Evolutionary conservation across 495 filamentous ascomycete species (phyloP), one percentile per base, ranked within the genome.

Genomic region (Talaromyces wortmannii): DNA sequence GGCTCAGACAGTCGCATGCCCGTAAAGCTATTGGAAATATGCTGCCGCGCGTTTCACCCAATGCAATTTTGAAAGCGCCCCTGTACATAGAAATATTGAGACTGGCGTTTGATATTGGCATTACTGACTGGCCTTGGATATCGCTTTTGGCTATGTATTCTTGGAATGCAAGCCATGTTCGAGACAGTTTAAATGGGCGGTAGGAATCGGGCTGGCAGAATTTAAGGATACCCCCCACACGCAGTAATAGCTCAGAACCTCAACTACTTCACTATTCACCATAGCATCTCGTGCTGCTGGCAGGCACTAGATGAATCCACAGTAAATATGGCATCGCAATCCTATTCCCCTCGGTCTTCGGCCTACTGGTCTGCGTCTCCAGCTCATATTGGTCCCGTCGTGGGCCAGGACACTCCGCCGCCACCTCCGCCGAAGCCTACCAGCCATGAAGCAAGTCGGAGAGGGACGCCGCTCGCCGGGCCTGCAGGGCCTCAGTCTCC

Each of bases 391-490:
- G 16, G 56, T 45, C 55, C 67, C 12, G 59, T 64, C 15, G 52
- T 73, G 32, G 71, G 76, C 51, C 66, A 73, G 7, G 78, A 81
- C 53, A 75, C 83, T 8, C 86, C 87, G 7, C 87, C 87, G 2
- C 77, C 82, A 7, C 87, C 85, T 40, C 87, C 87, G 4, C 87
- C 87, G 1, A 91, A 91, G 61, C 86, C 87, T 7, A 78, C 69
- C 55, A 83, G 78, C 64, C 85, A 86, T 58, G 85, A 89, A 57
- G 73, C 79, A 31, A 89, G 84, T 63, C 83, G 85, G 55, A 72
- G 84, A 55, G 80, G 80, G 57, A 91, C 85, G 48, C 84, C 75
- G 15, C 74, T 74, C 53, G 66, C 67, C 55, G 64, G 57, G 50
- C 58, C 67, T 42, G 63, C 70, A 44, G 43, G 52, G n/a, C 30